Conservation (phyloP, 768 basidiomycete genomes). For the Boletus huronensis region DNA sequence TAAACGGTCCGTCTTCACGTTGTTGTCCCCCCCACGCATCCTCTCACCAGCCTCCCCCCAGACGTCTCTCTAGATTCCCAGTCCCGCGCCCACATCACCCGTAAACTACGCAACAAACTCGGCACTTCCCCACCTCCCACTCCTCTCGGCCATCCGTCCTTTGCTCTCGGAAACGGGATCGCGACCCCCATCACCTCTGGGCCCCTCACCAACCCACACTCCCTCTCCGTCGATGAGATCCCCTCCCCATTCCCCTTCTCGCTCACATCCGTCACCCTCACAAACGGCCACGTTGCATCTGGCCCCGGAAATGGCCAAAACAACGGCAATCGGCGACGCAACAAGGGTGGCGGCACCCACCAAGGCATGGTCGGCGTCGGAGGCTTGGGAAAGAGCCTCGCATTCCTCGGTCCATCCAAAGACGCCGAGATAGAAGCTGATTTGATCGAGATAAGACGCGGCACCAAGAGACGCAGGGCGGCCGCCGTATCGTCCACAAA, state of each 20-base stretch:
- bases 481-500: constrained; percentile 32
- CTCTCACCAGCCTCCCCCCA: constrained; percentile 27
- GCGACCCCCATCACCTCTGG: constrained; percentile 63
- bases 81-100: constrained; percentile 75
- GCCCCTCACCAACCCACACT: constrained; percentile 77
- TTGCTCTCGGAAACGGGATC: constrained; percentile 36
- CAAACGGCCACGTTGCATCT: constrained; percentile 32
- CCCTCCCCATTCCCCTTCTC: constrained; percentile 82
- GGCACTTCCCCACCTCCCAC: constrained; percentile 78
- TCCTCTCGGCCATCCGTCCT: constrained; percentile 44
- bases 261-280: constrained; percentile 53
- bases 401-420: constrained; percentile 52
- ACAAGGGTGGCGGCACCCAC: constrained; percentile 53
- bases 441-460: constrained; percentile 73
- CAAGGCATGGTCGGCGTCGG: constrained; percentile 54
- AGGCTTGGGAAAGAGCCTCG: constrained; percentile 71
- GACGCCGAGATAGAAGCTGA: constrained; percentile 74
- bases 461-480: constrained; percentile 53
- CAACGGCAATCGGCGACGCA: constrained; percentile 39
- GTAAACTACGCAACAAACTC: constrained; percentile 79
- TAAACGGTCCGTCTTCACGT: constrained; percentile 47
- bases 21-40: constrained; percentile 1
- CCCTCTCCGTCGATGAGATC: constrained; percentile 80
- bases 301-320: constrained; percentile 39
- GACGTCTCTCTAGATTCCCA: constrained; percentile 74